Percentiles rank a stretch among this genome's conserved stretches.
Evolutionary conservation across 305 asterid species (phyloP).

Genomic region (Fraxinus latifolia): DNA sequence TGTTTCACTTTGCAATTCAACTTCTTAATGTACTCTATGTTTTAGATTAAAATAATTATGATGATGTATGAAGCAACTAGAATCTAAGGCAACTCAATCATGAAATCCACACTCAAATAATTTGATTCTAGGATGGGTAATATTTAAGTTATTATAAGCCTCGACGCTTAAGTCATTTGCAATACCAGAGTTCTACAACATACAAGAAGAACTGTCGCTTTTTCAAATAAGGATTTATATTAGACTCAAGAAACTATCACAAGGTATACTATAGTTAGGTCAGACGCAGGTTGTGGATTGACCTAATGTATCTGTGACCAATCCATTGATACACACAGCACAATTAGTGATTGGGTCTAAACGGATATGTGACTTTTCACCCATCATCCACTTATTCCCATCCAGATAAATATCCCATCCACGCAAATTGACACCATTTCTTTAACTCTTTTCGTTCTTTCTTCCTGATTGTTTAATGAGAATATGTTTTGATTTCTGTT

Average conservation of each 20-base stretch:
- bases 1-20: neutral
- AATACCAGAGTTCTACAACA: neutral
- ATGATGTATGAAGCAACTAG: neutral
- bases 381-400: neutral
- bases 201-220: neutral
- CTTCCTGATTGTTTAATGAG: neutral
- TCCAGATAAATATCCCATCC: neutral
- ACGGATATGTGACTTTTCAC: neutral
- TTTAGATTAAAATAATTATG: neutral
- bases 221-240: neutral
- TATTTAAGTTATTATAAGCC: neutral
- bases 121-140: neutral
- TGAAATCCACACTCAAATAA: neutral
- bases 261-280: neutral
- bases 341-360: neutral
- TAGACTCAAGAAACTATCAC: neutral
- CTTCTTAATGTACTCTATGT: neutral
- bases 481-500: neutral
- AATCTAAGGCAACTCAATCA: neutral
- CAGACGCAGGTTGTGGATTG: neutral
- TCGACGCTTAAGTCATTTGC: neutral
- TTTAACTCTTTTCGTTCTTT: neutral
- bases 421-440: neutral
- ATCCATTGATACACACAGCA: neutral
- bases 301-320: neutral